phyloP scores from a whole-genome alignment of 164 flowering plant genomes.

The Berberis vulgaris region DNA sequence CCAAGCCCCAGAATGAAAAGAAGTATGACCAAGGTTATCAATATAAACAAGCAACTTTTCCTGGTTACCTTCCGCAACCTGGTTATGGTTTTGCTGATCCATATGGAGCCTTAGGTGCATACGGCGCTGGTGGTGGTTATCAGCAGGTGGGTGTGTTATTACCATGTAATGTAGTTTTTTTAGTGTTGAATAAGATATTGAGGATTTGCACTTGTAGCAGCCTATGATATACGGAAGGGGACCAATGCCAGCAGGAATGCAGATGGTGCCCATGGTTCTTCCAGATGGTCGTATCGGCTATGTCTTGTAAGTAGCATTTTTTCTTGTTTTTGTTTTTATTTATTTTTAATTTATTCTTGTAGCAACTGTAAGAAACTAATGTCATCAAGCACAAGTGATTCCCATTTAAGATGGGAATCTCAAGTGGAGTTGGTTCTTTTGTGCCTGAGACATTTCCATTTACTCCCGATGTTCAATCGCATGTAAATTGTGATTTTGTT shows the following conservation, averaged over 20 bases:
- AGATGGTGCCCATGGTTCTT: conserved; percentile 97
- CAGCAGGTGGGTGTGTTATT: conserved; percentile 51
- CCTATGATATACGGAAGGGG: conserved; percentile 97
- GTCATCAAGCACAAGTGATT: too few species aligned
- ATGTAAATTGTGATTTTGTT: too few species aligned
- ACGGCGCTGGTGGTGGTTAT: conserved; percentile 46
- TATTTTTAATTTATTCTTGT: neutral
- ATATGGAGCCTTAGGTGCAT: conserved; percentile 61
- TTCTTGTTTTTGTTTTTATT: neutral
- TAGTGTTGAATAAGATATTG: neutral
- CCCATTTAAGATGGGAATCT: too few species aligned
- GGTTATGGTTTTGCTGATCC: conserved; percentile 60
- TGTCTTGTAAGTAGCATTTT: conserved; percentile 71
- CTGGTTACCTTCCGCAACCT: conserved; percentile 40
- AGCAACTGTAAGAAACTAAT: neutral
- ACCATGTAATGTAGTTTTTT: neutral
- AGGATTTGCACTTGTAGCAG: conserved; percentile 29
- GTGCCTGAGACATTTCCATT: too few species aligned
- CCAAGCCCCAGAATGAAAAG: conserved; percentile 86
- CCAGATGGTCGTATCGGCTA: conserved; percentile 99
- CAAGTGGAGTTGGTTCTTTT: too few species aligned
- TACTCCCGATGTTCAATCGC: too few species aligned
- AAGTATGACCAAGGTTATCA: conserved; percentile 49
- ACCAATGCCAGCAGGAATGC: conserved; percentile 92
- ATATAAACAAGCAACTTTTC: conserved; percentile 29